phyloP scores from a whole-genome alignment of 1,139 yeast species.

The Suhomyces atakaporum region DNA sequence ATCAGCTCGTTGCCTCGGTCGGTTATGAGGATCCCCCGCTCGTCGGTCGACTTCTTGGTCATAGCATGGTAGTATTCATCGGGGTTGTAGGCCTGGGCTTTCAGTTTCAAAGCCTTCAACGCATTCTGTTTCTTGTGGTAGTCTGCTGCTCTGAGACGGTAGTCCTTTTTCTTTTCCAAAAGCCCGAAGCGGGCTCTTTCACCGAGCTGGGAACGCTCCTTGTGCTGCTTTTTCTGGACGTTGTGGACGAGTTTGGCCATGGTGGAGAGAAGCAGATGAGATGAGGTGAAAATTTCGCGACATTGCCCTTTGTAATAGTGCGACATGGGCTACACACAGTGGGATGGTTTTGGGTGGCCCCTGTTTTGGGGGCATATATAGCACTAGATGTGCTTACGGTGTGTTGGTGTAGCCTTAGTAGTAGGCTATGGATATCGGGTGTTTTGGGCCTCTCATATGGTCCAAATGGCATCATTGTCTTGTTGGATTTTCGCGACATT shows the following conservation, averaged over 20 bases:
- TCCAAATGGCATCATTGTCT: no score
- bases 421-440: no score
- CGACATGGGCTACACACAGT: slow-evolving; percentile 4
- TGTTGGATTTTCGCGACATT: no score
- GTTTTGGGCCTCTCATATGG: no score
- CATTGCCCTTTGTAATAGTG: not conserved
- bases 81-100: slow-evolving; percentile 79
- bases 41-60: slow-evolving; percentile 69
- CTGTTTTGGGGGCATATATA: no score
- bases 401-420: no score
- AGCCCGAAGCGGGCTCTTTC: slow-evolving; percentile 77
- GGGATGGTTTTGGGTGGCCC: no score
- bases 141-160: slow-evolving; percentile 83
- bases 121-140: slow-evolving; percentile 88
- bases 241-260: slow-evolving; percentile 87
- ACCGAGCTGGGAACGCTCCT: slow-evolving; percentile 85
- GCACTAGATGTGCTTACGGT: no score
- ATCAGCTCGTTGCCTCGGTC: slow-evolving; percentile 69
- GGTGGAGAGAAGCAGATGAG: slow-evolving; percentile 10
- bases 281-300: slow-evolving; percentile 12
- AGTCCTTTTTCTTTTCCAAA: slow-evolving; percentile 94
- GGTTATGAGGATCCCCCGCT: slow-evolving; percentile 62
- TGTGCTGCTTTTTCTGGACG: slow-evolving; percentile 92
- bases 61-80: slow-evolving; percentile 96
- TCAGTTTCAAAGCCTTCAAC: slow-evolving; percentile 69